These are phyloP conservation scores for Arabis hirsuta DNA, from an alignment of 345 rosid species.

Conservation along the genomic window DNA sequence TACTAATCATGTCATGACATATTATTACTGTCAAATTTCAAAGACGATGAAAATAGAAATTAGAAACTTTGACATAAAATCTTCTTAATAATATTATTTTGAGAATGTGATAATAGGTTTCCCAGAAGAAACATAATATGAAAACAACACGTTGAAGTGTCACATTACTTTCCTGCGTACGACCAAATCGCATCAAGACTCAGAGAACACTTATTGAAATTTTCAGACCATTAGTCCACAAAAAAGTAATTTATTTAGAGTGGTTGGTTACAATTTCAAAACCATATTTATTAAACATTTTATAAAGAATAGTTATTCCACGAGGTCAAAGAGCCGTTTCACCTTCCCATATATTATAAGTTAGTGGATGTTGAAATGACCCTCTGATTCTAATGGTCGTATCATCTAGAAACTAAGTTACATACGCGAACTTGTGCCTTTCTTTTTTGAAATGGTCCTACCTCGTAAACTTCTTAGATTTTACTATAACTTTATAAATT, in stretches of 20 bases:
- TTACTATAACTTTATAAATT: background rate
- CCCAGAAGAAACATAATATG: background rate
- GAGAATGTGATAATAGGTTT: background rate
- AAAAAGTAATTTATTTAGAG: constrained; percentile 11
- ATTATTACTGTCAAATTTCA: constrained; percentile 2
- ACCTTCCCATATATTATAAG: constrained; percentile 29
- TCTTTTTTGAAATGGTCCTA: constrained; percentile 2
- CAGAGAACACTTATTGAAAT: background rate
- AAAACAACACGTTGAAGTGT: constrained; percentile 26
- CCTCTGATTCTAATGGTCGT: constrained; percentile 17
- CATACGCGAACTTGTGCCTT: constrained; percentile 2
- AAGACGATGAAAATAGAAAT: background rate
- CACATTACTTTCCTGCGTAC: constrained; percentile 28
- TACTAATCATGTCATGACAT: constrained; percentile 16
- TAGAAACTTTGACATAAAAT: background rate
- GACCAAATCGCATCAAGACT: constrained; percentile 29
- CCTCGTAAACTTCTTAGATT: background rate
- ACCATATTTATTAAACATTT: background rate
- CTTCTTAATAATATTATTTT: no score
- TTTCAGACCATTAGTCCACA: constrained; percentile 27
- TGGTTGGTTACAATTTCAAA: constrained; percentile 15
- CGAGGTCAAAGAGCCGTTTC: constrained; percentile 33
- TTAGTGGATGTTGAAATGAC: constrained; percentile 21
- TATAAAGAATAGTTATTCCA: constrained; percentile 1
- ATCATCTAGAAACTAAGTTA: constrained; percentile 31